Conservation (phyloP, 768 basidiomycete species). For the Boletales sp. region DNA sequence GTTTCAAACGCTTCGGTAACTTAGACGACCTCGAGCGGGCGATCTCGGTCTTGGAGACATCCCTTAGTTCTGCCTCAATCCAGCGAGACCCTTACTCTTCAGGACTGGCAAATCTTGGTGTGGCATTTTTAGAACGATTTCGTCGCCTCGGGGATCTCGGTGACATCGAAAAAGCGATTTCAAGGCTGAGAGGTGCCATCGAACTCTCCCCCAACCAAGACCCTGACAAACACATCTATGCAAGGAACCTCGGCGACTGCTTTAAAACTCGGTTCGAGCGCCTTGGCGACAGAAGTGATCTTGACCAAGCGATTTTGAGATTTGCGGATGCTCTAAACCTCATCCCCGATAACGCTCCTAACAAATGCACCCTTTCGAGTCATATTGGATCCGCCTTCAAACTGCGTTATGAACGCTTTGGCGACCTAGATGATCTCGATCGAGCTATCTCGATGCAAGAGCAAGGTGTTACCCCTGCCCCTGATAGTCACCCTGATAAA, state of each 20-base stretch:
- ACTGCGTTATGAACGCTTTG: neutral
- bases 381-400: neutral
- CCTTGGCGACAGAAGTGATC: neutral
- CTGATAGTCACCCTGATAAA: neutral
- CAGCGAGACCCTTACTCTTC: neutral
- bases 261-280: neutral
- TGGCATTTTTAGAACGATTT: neutral
- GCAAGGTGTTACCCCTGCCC: neutral
- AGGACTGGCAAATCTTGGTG: neutral
- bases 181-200: neutral
- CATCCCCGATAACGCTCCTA: neutral
- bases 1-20: neutral
- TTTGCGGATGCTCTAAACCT: neutral
- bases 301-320: slow-evolving; percentile 3
- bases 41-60: neutral
- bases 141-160: neutral
- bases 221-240: neutral
- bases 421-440: neutral
- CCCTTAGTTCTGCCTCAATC: neutral
- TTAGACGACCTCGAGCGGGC: slow-evolving; percentile 1
- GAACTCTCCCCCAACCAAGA: neutral
- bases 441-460: neutral
- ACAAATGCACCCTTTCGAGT: neutral
- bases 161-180: slow-evolving; percentile 4
- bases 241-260: neutral